phyloP scores from a whole-genome alignment of 2,329 filamentous ascomycete species.

The Ilyonectria robusta region DNA sequence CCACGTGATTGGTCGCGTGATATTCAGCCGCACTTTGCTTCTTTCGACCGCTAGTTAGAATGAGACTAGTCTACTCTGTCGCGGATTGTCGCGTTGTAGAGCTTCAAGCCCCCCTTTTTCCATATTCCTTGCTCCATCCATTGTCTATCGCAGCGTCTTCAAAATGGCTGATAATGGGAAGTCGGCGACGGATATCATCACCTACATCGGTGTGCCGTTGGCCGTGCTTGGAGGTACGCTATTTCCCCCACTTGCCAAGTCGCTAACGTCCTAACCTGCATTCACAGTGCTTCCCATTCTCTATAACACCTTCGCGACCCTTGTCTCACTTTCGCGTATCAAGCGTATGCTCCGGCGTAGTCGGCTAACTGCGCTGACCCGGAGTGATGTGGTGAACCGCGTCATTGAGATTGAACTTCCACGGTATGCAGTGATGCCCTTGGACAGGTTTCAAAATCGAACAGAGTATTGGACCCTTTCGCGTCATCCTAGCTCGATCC shows the following conservation, averaged over 20 bases:
- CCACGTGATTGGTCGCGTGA: not conserved
- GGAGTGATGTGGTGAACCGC: constrained; percentile 75
- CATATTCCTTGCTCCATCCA: not conserved
- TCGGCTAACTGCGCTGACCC: constrained; percentile 71
- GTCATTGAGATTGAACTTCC: constrained; percentile 77
- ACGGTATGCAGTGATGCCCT: constrained; percentile 73
- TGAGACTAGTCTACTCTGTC: not conserved
- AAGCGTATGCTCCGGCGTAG: constrained; percentile 70
- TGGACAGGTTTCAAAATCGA: constrained; percentile 67
- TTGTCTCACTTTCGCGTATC: constrained; percentile 72
- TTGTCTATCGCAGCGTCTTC: not conserved
- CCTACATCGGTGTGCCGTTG: constrained; percentile 70
- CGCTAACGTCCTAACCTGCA: not conserved
- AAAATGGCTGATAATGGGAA: constrained; percentile 51
- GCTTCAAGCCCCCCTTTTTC: constrained; percentile 13
- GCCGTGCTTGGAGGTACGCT: constrained; percentile 64
- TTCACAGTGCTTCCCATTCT: constrained; percentile 71
- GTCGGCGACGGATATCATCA: constrained; percentile 65
- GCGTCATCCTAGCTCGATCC: constrained; percentile 65
- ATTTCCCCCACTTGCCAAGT: not conserved
- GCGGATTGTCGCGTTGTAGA: not conserved
- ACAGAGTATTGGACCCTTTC: constrained; percentile 72
- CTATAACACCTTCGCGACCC: constrained; percentile 74
- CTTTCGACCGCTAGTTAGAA: not conserved
- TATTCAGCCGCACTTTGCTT: not conserved